phyloP scores from a whole-genome alignment of 441 rosid genomes.

The Corymbia citriodora region DNA sequence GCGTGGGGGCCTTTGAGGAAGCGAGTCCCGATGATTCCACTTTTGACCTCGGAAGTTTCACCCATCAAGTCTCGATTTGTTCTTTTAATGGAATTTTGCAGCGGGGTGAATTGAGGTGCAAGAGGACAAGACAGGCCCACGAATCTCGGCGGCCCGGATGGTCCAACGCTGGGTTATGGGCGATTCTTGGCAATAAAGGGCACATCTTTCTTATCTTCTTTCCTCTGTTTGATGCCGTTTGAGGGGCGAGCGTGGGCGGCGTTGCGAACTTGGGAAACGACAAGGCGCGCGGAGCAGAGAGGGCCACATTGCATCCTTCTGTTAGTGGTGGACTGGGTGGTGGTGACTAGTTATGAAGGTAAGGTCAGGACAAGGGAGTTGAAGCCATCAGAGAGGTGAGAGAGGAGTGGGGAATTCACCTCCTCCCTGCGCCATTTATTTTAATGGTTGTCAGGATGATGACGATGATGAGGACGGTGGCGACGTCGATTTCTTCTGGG shows the following conservation, averaged over 20 bases:
- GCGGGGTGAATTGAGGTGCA: neutral
- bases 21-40: neutral
- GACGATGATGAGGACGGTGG: neutral
- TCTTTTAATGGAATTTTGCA: rapidly evolving
- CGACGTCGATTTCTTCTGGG: neutral
- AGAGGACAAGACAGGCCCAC: neutral
- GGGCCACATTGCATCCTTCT: neutral
- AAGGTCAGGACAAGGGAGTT: neutral
- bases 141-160: neutral
- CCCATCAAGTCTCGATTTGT: neutral
- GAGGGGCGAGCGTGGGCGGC: neutral
- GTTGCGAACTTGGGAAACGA: neutral
- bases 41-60: neutral
- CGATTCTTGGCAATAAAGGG: neutral
- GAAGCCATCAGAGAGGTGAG: neutral
- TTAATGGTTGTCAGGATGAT: neutral
- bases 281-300: neutral
- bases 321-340: neutral
- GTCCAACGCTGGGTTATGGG: neutral
- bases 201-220: neutral
- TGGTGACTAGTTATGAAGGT: neutral
- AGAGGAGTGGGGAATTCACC: neutral
- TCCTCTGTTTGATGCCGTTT: neutral
- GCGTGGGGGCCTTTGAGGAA: neutral
- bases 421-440: neutral